A percentile compares a stretch with the other conserved stretches of the same genome.
Evolutionary conservation across 768 basidiomycete genomes (phyloP).

Genomic region (Sporobolomyces roseus): DNA sequence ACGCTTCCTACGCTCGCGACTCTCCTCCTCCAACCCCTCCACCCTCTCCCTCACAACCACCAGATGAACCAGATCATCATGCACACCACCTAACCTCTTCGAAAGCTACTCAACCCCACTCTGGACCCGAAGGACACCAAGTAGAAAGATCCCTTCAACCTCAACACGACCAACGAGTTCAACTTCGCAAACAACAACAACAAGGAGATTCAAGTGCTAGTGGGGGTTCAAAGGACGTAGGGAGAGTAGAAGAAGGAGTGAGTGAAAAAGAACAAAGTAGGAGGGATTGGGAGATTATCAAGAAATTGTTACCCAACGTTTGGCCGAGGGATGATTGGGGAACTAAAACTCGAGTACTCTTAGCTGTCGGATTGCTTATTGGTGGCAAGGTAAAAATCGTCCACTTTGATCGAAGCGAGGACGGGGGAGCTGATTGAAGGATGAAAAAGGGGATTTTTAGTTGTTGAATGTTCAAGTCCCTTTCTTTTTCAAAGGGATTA

Average conservation of each 20-base stretch:
- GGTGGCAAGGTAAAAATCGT: constrained; percentile 69
- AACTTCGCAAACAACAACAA: no score
- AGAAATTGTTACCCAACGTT: constrained; percentile 75
- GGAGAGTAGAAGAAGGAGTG: background rate
- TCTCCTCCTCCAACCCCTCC: background rate
- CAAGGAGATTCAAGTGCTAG: no score
- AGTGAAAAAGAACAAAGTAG: constrained; percentile 35
- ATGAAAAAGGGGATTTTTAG: no score
- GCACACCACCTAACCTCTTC: constrained; percentile 18
- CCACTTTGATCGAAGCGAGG: no score
- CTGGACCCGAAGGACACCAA: constrained; percentile 35
- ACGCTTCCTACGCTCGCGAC: constrained; percentile 23
- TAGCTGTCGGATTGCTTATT: constrained; percentile 75
- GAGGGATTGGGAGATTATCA: constrained; percentile 78
- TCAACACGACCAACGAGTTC: no score
- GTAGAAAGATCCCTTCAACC: constrained; percentile 16
- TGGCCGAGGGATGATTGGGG: constrained; percentile 78
- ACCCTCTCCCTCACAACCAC: background rate
- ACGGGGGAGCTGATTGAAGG: no score
- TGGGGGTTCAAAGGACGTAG: no score
- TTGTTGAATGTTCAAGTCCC: constrained; percentile 98
- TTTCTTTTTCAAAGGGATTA: constrained; percentile 82
- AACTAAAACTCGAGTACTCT: constrained; percentile 72
- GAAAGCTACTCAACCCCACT: constrained; percentile 32
- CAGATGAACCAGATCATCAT: constrained; percentile 8